A percentile compares a stretch with the other conserved stretches of the same genome.
phyloP scores from a whole-genome alignment of 371 early-diverging fungal species.

The Mortierella sp. region DNA sequence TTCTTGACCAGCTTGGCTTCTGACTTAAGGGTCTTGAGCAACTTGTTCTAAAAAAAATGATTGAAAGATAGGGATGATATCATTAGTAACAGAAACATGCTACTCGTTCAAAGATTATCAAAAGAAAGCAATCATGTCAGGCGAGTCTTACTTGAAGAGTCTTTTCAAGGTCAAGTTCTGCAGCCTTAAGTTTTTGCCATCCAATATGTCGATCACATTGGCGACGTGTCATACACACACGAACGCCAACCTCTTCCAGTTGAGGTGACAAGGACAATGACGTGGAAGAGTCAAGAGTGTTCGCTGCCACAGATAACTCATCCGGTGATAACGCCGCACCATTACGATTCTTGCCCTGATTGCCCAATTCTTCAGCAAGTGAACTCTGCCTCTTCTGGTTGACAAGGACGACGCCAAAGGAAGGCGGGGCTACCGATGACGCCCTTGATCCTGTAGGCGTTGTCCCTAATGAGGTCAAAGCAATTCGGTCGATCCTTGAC shows the following conservation, averaged over 20 bases:
- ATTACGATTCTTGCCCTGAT: neutral
- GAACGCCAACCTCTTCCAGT: conserved; percentile 24
- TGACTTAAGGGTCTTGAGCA: conserved; percentile 40
- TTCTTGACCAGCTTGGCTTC: conserved; percentile 46
- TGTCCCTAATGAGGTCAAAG: conserved; percentile 10
- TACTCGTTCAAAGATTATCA: neutral
- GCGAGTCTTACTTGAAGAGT: conserved; percentile 30
- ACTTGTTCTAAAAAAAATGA: conserved; percentile 31
- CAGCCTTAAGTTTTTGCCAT: conserved; percentile 64
- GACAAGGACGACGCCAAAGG: conserved; percentile 40
- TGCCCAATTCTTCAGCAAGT: neutral
- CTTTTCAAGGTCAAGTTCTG: conserved; percentile 69
- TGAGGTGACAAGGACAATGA: conserved; percentile 2
- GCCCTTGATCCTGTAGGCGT: conserved; percentile 45
- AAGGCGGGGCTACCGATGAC: conserved; percentile 42
- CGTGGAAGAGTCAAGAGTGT: neutral
- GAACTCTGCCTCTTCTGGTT: conserved; percentile 3
- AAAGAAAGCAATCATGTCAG: neutral
- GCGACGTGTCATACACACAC: conserved; percentile 46
- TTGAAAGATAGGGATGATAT: neutral
- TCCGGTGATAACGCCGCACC: neutral
- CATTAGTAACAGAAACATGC: neutral
- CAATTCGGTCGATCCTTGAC: conserved; percentile 26
- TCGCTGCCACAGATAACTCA: neutral
- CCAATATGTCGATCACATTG: conserved; percentile 62